phyloP scores from a whole-genome alignment of 768 basidiomycete genomes.

The Calocera viscosa region DNA sequence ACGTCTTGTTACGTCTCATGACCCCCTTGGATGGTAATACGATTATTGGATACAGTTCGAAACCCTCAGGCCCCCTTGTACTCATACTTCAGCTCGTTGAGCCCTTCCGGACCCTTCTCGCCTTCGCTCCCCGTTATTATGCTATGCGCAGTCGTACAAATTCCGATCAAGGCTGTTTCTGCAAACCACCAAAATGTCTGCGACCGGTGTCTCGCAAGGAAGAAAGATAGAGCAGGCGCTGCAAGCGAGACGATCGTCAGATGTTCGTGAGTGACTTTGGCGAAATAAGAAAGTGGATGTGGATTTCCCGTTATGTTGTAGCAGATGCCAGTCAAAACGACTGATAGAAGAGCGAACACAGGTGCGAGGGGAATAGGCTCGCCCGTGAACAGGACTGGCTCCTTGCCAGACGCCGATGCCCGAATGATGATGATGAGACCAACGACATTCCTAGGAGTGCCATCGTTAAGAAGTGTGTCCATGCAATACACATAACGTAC shows the following conservation, averaged over 20 bases:
- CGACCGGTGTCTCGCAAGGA: not conserved
- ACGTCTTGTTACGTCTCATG: not conserved
- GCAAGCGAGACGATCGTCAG: not conserved
- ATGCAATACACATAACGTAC: not conserved
- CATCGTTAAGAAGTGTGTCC: not conserved
- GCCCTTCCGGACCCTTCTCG: not conserved
- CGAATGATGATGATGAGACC: not conserved
- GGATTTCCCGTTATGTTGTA: not conserved
- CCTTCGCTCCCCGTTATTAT: not conserved
- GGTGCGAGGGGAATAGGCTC: not conserved
- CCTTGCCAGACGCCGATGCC: not conserved
- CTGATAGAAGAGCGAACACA: not conserved
- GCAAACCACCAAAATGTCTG: slow-evolving; percentile 4
- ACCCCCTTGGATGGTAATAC: not conserved
- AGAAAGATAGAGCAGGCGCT: not conserved
- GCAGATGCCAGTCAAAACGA: not conserved
- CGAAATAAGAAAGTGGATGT: not conserved
- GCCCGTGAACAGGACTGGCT: not conserved
- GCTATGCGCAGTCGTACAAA: not conserved
- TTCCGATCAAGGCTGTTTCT: not conserved
- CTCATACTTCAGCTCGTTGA: not conserved
- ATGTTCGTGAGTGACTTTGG: not conserved
- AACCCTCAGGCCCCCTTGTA: not conserved
- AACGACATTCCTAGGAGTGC: not conserved
- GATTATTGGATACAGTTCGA: not conserved